Conservation (phyloP, 352 stramenopile species). For the Blastocystis sp. region DNA sequence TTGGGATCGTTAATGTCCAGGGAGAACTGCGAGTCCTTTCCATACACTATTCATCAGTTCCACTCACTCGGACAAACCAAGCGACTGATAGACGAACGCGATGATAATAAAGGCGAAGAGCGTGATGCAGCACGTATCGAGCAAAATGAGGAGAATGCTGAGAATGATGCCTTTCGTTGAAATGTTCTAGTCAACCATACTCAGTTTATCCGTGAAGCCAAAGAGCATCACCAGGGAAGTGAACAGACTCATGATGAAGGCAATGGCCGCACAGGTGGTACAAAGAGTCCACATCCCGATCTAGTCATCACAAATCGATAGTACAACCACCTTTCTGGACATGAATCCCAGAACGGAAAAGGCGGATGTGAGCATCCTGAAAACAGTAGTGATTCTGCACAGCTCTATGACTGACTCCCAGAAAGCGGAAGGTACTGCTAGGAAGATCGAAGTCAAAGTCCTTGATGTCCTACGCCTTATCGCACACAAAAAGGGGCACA, state of each 20-base stretch:
- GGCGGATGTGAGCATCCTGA: neutral
- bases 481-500: neutral
- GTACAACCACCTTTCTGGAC: neutral
- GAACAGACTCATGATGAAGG: neutral
- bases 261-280: neutral
- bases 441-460: neutral
- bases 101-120: neutral
- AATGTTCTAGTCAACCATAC: neutral
- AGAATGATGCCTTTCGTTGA: neutral
- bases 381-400: neutral
- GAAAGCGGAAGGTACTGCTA: neutral
- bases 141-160: neutral
- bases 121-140: neutral
- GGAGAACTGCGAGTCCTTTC: neutral
- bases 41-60: neutral
- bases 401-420: neutral
- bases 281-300: neutral
- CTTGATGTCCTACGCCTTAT: neutral
- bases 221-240: neutral
- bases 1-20: conserved; percentile 28
- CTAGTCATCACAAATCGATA: neutral
- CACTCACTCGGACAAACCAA: neutral
- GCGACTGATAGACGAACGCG: conserved; percentile 3
- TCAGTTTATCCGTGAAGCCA: neutral
- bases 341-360: neutral